Conservation (phyloP, 106 monocot species). For the Apostasia ramifera region DNA sequence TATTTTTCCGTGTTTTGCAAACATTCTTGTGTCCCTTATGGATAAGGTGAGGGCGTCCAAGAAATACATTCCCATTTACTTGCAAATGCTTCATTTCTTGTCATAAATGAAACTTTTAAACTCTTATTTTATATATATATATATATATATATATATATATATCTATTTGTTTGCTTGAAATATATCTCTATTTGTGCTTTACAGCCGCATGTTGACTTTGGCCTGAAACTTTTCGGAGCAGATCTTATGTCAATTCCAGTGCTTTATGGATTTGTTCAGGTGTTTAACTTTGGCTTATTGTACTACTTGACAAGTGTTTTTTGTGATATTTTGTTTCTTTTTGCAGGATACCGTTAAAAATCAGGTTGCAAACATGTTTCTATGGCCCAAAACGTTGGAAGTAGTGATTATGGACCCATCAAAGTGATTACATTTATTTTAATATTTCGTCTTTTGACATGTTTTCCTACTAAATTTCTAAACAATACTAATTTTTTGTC, state of each 20-base stretch:
- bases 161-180: neutral
- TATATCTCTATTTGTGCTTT: neutral
- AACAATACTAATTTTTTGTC: neutral
- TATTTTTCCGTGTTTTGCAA: conserved; percentile 84
- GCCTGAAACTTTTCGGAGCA: conserved; percentile 71
- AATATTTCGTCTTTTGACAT: neutral
- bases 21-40: conserved; percentile 76
- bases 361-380: conserved; percentile 86
- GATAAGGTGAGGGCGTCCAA: conserved; percentile 45
- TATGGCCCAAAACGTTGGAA: conserved; percentile 86
- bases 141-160: neutral
- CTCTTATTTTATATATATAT: neutral
- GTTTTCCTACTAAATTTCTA: neutral
- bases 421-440: conserved; percentile 29
- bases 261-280: conserved; percentile 68
- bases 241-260: conserved; percentile 90
- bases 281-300: conserved; percentile 11
- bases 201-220: conserved; percentile 94
- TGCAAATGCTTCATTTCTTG: neutral
- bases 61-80: neutral
- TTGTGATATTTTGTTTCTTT: neutral
- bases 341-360: conserved; percentile 79
- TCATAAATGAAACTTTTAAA: neutral
- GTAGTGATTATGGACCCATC: conserved; percentile 76
- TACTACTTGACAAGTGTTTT: neutral